Base-by-base conservation (phyloP, 2,329 filamentous ascomycete genomes). In the Macroventuria anomochaeta region DNA sequence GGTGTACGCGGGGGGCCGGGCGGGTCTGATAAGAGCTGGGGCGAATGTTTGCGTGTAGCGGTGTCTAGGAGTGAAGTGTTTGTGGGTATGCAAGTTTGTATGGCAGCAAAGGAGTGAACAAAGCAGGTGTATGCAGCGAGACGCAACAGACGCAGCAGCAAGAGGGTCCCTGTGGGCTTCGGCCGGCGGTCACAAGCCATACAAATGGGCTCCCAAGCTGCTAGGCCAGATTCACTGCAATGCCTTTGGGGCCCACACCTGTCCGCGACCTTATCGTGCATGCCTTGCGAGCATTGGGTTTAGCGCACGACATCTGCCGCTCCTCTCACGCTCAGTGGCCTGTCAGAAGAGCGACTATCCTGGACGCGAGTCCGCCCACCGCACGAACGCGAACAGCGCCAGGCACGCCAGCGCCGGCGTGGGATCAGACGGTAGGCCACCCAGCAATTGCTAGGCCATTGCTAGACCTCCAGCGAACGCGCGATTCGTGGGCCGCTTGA, bases 191-290 rank as follows among this genome's bases (percentile, higher is more conserved):
- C 51, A 54, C 51, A 54, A 38, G 50, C 50, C 50, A 53, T 48
- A 53, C 37, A 48, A 43, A 48, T 34, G 51, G 48, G 51, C 12
- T 44, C 40, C n/a, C 37, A 34, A n/a, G 44, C 44, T 58, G 50
- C 61, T 59, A 61, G 50, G 46, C 62, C 59, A 57, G 34, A 63
- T 59, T 46, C 53, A 59, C 58, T 43, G 53, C 55, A 49, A 53
- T 57, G 55, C 53, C 53, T 42, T 38, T 48, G 33, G 54, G 59
- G 49, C 57, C 52, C 53, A 53, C 53, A 57, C 57, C 58, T 43
- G 57, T 54, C 59, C 55, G 57, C 58, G 53, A 58, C 58, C 62
- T 65, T 67, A 67, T 67, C 64, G 41, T 42, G 58, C 58, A 42
- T 25, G 52, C 18, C 46, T 39, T 38, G 31, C 20, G 11, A 13